These are phyloP conservation scores for Fomitopsis pulvina DNA, from an alignment of 768 basidiomycete species.

Conservation along the genomic window DNA sequence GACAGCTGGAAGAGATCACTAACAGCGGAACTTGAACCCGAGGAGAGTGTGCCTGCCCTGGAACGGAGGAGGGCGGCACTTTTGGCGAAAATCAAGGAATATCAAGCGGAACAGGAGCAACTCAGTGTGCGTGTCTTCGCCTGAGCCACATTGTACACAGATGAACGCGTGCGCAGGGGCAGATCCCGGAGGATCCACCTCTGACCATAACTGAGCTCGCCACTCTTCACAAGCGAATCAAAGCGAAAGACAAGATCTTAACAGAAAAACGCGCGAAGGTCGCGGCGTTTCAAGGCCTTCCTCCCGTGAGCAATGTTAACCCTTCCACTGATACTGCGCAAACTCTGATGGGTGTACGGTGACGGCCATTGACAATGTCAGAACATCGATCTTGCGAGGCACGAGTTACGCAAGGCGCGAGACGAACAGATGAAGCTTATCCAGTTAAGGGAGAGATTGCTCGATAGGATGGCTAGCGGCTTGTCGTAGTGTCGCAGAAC, in stretches of 20 bases:
- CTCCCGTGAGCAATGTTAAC: constrained; percentile 44
- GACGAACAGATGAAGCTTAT: constrained; percentile 40
- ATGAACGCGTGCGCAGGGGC: constrained; percentile 14
- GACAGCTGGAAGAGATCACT: constrained; percentile 32
- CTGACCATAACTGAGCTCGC: constrained; percentile 34
- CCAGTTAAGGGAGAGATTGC: constrained; percentile 39
- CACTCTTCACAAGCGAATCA: constrained; percentile 33
- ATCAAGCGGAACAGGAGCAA: constrained; percentile 33
- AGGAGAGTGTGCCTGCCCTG: constrained; percentile 25
- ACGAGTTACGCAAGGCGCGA: constrained; percentile 34
- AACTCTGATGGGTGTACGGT: neutral
- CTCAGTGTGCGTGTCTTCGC: constrained; percentile 22
- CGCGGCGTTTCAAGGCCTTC: constrained; percentile 42
- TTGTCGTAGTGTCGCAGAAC: constrained; percentile 17
- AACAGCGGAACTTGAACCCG: constrained; percentile 15
- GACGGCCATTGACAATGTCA: constrained; percentile 10
- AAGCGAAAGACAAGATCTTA: constrained; percentile 29
- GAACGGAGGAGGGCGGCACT: constrained; percentile 36
- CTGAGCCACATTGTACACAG: neutral
- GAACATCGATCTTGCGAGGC: constrained; percentile 41
- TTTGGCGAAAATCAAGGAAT: constrained; percentile 41
- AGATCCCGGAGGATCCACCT: constrained; percentile 24
- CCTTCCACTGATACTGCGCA: neutral
- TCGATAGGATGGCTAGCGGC: constrained; percentile 39
- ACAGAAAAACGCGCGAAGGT: constrained; percentile 38